Evolutionary conservation across 345 rosid genomes (phyloP).

Genomic region (Trapa bicornis): DNA sequence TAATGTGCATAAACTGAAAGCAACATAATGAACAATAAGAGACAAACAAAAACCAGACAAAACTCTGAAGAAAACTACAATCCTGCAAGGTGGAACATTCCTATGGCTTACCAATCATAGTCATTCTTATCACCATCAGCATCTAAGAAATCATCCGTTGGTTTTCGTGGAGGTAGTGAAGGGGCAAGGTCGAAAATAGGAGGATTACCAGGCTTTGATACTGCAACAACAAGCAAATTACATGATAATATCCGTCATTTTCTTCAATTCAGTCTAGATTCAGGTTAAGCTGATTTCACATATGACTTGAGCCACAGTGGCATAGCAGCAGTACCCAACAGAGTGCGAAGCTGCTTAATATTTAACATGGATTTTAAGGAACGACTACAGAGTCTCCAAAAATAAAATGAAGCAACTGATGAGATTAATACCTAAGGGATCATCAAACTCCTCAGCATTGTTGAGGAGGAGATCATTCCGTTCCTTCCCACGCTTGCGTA

Average conservation of each 20-base stretch:
- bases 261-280: neutral
- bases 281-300: neutral
- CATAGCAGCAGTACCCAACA: too few species aligned
- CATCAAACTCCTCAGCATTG: slow-evolving; percentile 52
- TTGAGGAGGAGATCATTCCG: slow-evolving; percentile 46
- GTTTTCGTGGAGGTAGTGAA: slow-evolving; percentile 38
- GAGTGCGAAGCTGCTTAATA: neutral
- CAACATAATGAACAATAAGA: neutral
- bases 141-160: slow-evolving; percentile 82
- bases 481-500: slow-evolving; percentile 80
- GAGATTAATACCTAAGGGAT: slow-evolving; percentile 44
- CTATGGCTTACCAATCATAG: slow-evolving; percentile 69
- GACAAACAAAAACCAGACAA: neutral
- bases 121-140: slow-evolving; percentile 89
- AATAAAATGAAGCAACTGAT: neutral
- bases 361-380: neutral
- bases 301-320: too few species aligned
- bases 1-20: neutral
- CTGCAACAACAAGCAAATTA: slow-evolving; percentile 21
- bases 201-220: slow-evolving; percentile 61
- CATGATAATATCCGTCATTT: neutral
- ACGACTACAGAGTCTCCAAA: neutral
- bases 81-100: neutral
- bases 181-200: slow-evolving; percentile 72
- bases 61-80: neutral